These are phyloP conservation scores for Saturnispora serradocipensis DNA, from an alignment of 805 yeast genomes.

Conservation along the genomic window DNA sequence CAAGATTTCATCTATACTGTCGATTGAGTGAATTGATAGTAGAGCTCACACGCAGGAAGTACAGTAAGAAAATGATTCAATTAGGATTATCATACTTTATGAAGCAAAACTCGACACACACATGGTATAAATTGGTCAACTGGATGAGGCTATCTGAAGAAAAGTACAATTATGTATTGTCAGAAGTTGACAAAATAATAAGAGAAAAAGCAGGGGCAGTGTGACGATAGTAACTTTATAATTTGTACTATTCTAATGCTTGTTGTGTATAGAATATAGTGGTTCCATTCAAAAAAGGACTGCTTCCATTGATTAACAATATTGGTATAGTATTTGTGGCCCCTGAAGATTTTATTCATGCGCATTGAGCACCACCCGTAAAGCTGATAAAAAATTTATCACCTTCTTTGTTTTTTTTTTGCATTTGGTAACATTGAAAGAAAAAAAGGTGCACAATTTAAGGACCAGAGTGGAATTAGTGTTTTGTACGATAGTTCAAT, in stretches of 20 bases:
- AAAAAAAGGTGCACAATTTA: neutral
- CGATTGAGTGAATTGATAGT: slow-evolving; percentile 2
- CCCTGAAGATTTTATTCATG: neutral
- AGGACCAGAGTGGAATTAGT: neutral
- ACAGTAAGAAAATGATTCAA: neutral
- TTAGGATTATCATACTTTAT: neutral
- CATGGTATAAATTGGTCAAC: slow-evolving; percentile 3
- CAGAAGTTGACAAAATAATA: neutral
- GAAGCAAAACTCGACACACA: neutral
- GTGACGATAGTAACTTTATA: neutral
- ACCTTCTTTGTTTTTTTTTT: neutral
- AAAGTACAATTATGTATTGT: neutral
- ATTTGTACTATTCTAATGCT: neutral
- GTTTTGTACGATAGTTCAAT: neutral
- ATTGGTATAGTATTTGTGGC: neutral
- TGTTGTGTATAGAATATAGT: neutral
- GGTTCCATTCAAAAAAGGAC: neutral
- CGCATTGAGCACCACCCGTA: neutral
- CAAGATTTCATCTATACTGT: slow-evolving; percentile 1
- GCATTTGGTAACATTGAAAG: neutral
- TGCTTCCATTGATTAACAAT: neutral
- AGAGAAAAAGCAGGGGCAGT: neutral
- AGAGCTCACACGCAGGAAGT: neutral
- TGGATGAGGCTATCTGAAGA: slow-evolving; percentile 4
- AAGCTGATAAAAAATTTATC: neutral